Evolutionary conservation across 148 eudicot species (phyloP), one percentile per base, ranked within the genome.

Genomic region (Amaranthus palmeri): DNA sequence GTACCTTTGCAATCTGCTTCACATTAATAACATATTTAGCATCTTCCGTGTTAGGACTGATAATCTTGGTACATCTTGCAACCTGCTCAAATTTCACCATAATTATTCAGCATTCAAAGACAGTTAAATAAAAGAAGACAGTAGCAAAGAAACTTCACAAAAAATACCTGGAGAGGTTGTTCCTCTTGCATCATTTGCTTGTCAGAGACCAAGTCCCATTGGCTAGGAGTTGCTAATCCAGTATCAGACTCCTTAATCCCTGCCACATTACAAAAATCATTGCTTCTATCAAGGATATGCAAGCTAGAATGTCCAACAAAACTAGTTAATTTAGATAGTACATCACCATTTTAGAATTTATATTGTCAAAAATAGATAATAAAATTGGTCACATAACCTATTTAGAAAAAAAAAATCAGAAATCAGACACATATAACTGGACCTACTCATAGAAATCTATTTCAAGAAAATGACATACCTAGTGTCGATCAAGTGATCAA

Each of bases 181-280:
- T 96, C 99, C 81, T 96, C 99, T 81, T 92, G 96, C 97, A 96
- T 92, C 99, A 95, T 95, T 83, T 95, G 99, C 81, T 92, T 92
- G 75, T 96, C 99, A 48, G 99, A 87, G 50, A 90, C 99, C 76
- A 96, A 93, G 80, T 96, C 96, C 99, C 99, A 96, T 69, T 92
- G 99, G 65, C 97, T 88, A 12, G 99, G 99, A 54, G 96, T 87
- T 78, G 99, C 99, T 65, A 96, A 78, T 41, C 99, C 99, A 77
- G 97, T 96, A 77, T 96, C 99, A 64, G 99, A 96, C 72, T 96
- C 99, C 87, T 92, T 96, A 74, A 96, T 90, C 44, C 98, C 98
- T 91, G 78, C 44, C 18, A 18, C 48, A 41, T 14, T 45, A 46
- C 12, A 57, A 25, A 25, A 25, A 74, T 44, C 64, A 77, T 18